Base-by-base conservation (phyloP, 1,284 basidiomycete genomes). In the Phlebopus sp. region DNA sequence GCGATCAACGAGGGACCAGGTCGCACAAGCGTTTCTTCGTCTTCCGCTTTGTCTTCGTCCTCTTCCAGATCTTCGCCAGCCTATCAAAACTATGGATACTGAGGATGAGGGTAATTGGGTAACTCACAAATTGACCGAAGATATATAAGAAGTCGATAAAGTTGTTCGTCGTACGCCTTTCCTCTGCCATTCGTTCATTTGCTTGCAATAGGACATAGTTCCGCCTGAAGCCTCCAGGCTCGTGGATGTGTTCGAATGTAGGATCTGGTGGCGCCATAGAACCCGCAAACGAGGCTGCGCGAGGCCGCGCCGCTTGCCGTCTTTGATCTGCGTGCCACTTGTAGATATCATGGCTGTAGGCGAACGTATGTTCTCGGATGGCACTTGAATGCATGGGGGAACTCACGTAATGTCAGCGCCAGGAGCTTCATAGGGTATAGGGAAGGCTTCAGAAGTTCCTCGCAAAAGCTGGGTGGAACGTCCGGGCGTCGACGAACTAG, bases 21-120 rank as follows among this genome's bases (percentile, higher is more conserved):
- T 21, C 63, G 70, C 32, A 43, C 50, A 40, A 45, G 44, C 15
- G 59, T 64, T 54, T 76, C 71, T 44, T 73, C 73, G 14, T 76
- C 75, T 2, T 80, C 78, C 5, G 77, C 73, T 8, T 66, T 67
- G 8, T 78, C 76, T 29, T 78, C 77, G 30, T 90, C 86, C 62
- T 96, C 93, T 59, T 95, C 92, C 2, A 97, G 78, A 57, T 97
- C 93, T 76, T 97, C 94, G 61, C 93, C 93, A 31, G 92, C 92
- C 92, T 94, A 43, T 57, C 35, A 39, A 32, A 37, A 8, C 52
- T 52, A 37, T 52, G 17, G 39, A 32, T 40, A 39, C 7, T 9
- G 25, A 27, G 37, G 17, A 13, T 38, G 36, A 15, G 23, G 6
- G 47, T 39, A 13, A 27, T 34, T 21, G 19, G 11, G 17, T 14